Evolutionary conservation across 2,329 filamentous ascomycete genomes (phyloP), one percentile per base, ranked within the genome.

Genomic region (Penicillium sp.): DNA sequence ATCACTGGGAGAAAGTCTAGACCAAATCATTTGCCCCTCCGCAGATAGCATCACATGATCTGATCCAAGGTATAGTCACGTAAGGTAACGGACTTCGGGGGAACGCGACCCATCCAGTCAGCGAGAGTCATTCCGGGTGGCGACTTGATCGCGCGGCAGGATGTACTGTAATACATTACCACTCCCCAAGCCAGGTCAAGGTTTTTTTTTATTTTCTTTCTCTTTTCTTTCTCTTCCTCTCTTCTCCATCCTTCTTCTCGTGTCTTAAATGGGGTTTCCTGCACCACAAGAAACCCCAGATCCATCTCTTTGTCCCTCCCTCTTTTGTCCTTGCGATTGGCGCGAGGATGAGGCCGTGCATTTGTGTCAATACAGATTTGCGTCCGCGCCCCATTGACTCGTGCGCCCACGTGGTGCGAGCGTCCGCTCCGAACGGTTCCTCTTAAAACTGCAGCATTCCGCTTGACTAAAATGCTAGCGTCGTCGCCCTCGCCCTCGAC

Each of bases 401-500:
- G 50, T 60, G 51, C 53, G 50, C 60, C 60, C 59, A 62, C 60
- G 60, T 63, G 59, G 57, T 59, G 53, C 45, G 46, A 46, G 54
- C 52, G 50, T 51, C 43, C 48, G 39, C 39, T 52, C 48, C 45
- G 42, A 52, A 33, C 47, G 50, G 42, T 48, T 42, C 32, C 37
- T 35, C 31, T 38, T 28, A 10, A 37, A 29, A 38, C 32, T 41
- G 23, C 39, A 49, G 35, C 49, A 54, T 54, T 54, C 51, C 27
- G 20, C 22, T 23, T 16, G 10, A 23, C 15, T 23, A 46, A 39
- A 37, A 66, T 67, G 61, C 59, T 66, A 52, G 56, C 61, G 43
- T 66, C 65, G 17, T 67, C 65, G 42, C 62, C 65, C 28, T 67
- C 65, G 38, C 62, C 65, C 16, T 57, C 59, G 15, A 60, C 63